Evolutionary conservation across 768 basidiomycete species (phyloP).

Genomic region (Tylopilus subfusipes): DNA sequence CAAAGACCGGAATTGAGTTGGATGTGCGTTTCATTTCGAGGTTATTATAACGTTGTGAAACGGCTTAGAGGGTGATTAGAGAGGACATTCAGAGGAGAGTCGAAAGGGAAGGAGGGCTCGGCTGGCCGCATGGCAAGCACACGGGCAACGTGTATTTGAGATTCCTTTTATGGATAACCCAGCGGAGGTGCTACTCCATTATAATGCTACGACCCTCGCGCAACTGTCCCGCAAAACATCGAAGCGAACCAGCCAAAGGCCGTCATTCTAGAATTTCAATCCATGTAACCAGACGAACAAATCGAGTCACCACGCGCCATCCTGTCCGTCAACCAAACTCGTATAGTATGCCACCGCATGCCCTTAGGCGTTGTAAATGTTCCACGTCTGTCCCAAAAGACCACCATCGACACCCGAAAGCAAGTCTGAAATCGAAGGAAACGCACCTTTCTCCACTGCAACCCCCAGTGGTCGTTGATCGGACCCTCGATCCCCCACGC

Average conservation of each 20-base stretch:
- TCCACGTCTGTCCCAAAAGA: conserved; percentile 23
- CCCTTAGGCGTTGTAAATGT: conserved; percentile 28
- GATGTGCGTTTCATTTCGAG: not conserved
- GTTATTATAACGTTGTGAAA: not conserved
- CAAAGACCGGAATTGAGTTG: not conserved
- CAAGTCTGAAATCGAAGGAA: not conserved
- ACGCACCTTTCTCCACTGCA: conserved; percentile 69
- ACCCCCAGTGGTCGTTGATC: conserved; percentile 71
- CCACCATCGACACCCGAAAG: conserved; percentile 2
- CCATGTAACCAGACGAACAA: not conserved
- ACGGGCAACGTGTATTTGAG: not conserved
- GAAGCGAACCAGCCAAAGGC: not conserved
- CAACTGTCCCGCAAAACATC: too few relatives aligned
- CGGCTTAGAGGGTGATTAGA: not conserved
- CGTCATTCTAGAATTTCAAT: not conserved
- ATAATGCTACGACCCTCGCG: too few relatives aligned
- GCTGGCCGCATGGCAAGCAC: not conserved
- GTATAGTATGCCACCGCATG: not conserved
- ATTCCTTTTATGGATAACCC: conserved; percentile 16
- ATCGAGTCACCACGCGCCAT: not conserved
- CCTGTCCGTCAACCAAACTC: not conserved
- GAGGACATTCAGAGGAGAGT: not conserved
- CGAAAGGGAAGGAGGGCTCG: not conserved
- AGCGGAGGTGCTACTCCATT: not conserved
- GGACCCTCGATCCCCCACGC: conserved; percentile 94